Base-by-base conservation (phyloP, 2,329 filamentous ascomycete species). In the Colletotrichum siamense region DNA sequence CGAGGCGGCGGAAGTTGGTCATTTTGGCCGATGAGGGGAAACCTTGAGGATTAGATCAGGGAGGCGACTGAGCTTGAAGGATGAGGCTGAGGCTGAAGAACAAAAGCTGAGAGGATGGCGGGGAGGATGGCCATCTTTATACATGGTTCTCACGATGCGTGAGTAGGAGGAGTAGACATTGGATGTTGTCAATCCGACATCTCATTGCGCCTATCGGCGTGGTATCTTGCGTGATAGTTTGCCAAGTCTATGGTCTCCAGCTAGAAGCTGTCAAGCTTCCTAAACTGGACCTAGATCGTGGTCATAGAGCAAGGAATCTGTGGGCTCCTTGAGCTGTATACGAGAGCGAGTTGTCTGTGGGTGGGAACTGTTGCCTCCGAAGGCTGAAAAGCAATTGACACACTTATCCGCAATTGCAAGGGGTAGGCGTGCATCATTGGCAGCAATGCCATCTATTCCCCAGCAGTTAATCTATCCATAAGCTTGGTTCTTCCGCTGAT, bases 1-100 rank as follows among this genome's bases (percentile, higher is more conserved):
- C 82, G 70, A 84, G 75, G 63, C 79, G 80, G 77, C 81, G 81
- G 68, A 84, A 63, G 79, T 75, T 82, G 71, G 81, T 65, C 82
- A 83, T 83, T 66, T 32, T 79, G 57, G 57, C 57, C 68, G 69
- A 68, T 28, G 73, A 59, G 44, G 69, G 44, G 61, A 62, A 36
- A 63, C 39, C 18, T 34, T 39, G 44, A 59, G 36, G 26, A 28
- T 24, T 8, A 68, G 69, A 63, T 64, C 67, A 55, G 44, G 26
- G 55, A 49, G 63, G n/a, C 22, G 70, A 68, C 61, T 61, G 52
- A 61, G 34, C 62, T 59, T 62, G 63, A 34, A 59, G 68, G 39
- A 72, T 75, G 73, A 32, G 61, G 69, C 69, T 71, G 61, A 16
- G 39, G 72, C 71, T 44, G 55, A 22, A 69, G 24, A 32, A 18